Conservation (phyloP, 2,329 filamentous ascomycete species). For the Alternaria rosae region DNA sequence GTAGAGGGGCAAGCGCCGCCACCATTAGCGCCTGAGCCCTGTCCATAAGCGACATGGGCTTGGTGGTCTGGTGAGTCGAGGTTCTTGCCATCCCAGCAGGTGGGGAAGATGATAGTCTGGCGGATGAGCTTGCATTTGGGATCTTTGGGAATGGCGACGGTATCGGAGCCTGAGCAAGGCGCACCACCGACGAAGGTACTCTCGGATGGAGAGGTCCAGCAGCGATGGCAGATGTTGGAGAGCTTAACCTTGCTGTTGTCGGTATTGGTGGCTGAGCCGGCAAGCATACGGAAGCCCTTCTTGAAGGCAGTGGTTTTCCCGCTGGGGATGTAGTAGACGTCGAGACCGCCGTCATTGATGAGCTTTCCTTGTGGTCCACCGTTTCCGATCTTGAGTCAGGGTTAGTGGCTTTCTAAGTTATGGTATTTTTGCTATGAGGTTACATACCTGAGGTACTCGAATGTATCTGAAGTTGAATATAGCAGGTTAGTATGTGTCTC, state of each 20-base stretch:
- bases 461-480: conserved; percentile 34
- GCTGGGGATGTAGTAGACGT: conserved; percentile 46
- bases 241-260: conserved; percentile 38
- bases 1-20: conserved; percentile 57
- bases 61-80: conserved; percentile 45
- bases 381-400: conserved; percentile 31
- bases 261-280: conserved; percentile 41
- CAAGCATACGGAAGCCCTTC: conserved; percentile 47
- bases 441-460: conserved; percentile 35
- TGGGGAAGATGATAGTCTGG: conserved; percentile 61
- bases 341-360: conserved; percentile 46
- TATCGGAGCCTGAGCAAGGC: conserved; percentile 60
- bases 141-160: conserved; percentile 58
- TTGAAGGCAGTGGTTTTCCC: conserved; percentile 47
- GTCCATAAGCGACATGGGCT: conserved; percentile 57
- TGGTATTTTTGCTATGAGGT: background rate
- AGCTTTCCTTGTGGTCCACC: conserved; percentile 45
- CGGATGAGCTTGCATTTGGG: conserved; percentile 62
- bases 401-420: background rate
- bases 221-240: conserved; percentile 44
- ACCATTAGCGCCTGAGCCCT: conserved; percentile 55
- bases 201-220: conserved; percentile 55
- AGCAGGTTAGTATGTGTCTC: background rate
- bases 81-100: conserved; percentile 42
- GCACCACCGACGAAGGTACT: conserved; percentile 58